These are phyloP conservation scores for Trematosphaeria pertusa DNA, from an alignment of 2,329 filamentous ascomycete species.

Conservation along the genomic window DNA sequence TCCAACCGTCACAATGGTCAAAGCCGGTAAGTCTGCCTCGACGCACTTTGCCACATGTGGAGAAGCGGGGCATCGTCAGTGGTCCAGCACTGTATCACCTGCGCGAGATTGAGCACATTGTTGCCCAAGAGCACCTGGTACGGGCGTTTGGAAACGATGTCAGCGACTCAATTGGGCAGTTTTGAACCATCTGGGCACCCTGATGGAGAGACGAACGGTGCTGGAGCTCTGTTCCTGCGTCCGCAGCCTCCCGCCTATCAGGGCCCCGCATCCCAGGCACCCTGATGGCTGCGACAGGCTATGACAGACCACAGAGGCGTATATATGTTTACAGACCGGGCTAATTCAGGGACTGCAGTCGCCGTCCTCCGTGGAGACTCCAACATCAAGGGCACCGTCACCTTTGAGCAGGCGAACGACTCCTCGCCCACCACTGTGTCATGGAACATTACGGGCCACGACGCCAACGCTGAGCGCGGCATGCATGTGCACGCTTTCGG, in stretches of 20 bases:
- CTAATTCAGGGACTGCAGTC: slow-evolving; percentile 71
- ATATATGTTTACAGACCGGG: too few relatives aligned
- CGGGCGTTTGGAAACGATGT: slow-evolving; percentile 13
- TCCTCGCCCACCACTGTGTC: slow-evolving; percentile 81
- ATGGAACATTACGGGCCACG: slow-evolving; percentile 92
- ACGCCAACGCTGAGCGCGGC: slow-evolving; percentile 94
- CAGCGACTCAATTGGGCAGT: slow-evolving; percentile 28
- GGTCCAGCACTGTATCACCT: slow-evolving; percentile 20
- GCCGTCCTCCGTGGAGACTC: slow-evolving; percentile 97
- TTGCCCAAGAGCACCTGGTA: slow-evolving; percentile 20
- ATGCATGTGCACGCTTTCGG: slow-evolving; percentile 99
- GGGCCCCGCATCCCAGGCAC: slow-evolving; percentile 22
- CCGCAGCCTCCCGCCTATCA: slow-evolving; percentile 29
- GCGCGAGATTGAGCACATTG: slow-evolving; percentile 70
- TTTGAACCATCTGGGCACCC: slow-evolving; percentile 26
- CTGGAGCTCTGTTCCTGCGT: slow-evolving; percentile 3
- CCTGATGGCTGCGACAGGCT: slow-evolving; percentile 34
- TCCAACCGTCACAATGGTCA: slow-evolving; percentile 87
- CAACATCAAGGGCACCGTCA: slow-evolving; percentile 90
- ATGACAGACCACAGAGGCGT: slow-evolving; percentile 4
- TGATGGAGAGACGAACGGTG: slow-evolving; percentile 23
- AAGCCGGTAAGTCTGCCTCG: slow-evolving; percentile 76
- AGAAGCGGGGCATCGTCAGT: slow-evolving; percentile 44
- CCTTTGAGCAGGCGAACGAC: slow-evolving; percentile 92
- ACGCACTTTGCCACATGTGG: slow-evolving; percentile 30